Conservation (phyloP, 2,329 filamentous ascomycete species). For the Thermoascus crustaceus region DNA sequence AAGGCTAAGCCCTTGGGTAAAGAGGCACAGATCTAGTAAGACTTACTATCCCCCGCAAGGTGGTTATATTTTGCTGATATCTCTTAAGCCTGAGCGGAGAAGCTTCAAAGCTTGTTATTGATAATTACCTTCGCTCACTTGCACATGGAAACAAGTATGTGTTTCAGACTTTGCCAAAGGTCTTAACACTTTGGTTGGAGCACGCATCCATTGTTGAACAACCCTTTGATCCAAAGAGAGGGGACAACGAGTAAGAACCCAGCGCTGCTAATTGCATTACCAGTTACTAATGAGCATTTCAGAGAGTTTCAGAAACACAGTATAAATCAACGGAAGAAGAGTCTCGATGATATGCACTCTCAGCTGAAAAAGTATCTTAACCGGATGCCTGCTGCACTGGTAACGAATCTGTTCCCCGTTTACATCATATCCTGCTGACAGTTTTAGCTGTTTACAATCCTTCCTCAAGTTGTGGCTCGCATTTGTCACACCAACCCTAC, state of each 20-base stretch:
- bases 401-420: conserved; percentile 11
- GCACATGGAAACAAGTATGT: conserved; percentile 89
- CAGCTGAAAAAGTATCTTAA: conserved; percentile 72
- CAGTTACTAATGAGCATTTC: conserved; percentile 8
- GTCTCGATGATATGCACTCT: conserved; percentile 61
- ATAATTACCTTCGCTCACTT: conserved; percentile 84
- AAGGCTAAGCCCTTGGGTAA: conserved; percentile 67
- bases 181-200: conserved; percentile 91
- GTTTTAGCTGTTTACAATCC: conserved; percentile 47
- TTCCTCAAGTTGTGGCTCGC: conserved; percentile 91
- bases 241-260: conserved; percentile 34
- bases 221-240: conserved; percentile 43
- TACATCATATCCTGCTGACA: conserved; percentile 12
- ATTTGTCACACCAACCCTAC: conserved; percentile 77
- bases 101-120: conserved; percentile 77
- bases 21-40: conserved; percentile 61
- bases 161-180: conserved; percentile 84
- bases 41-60: not conserved
- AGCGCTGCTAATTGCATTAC: not conserved
- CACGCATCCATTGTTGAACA: conserved; percentile 69
- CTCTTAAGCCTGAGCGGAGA: conserved; percentile 61
- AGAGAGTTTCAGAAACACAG: conserved; percentile 42
- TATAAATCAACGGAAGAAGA: conserved; percentile 48
- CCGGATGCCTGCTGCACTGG: conserved; percentile 40
- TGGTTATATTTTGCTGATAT: conserved; percentile 12